Conservation (phyloP, 768 basidiomycete species). For the Leccinum subtestaceum region DNA sequence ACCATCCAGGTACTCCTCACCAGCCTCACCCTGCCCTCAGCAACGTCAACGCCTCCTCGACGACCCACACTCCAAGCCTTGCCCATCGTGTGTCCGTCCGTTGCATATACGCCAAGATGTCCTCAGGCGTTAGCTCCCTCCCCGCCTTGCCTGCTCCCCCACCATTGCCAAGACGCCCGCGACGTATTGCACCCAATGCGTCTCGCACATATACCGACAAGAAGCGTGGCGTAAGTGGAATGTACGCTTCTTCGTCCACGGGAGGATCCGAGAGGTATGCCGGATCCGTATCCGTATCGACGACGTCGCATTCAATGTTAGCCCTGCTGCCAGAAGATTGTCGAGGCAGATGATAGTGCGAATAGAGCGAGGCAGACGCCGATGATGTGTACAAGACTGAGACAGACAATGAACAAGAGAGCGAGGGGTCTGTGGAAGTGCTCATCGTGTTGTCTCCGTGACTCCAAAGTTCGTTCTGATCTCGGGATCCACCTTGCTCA, state of each 20-base stretch:
- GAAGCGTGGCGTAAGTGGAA: constrained; percentile 54
- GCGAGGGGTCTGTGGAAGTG: constrained; percentile 21
- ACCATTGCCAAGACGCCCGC: neutral
- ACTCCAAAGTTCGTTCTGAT: constrained; percentile 49
- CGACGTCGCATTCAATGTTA: neutral
- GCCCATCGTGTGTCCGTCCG: constrained; percentile 63
- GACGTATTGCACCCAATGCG: constrained; percentile 40
- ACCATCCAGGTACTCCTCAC: neutral
- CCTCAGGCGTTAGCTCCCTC: constrained; percentile 37
- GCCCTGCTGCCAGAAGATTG: neutral
- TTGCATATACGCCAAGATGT: constrained; percentile 45
- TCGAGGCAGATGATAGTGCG: constrained; percentile 25
- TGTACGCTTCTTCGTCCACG: constrained; percentile 56
- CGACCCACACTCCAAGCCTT: constrained; percentile 58
- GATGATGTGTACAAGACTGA: constrained; percentile 27
- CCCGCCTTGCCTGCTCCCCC: neutral
- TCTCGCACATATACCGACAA: constrained; percentile 47
- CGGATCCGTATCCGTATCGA: constrained; percentile 38
- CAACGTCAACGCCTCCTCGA: constrained; percentile 57
- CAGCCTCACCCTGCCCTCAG: constrained; percentile 3
- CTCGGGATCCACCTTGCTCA: neutral
- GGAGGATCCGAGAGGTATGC: constrained; percentile 60
- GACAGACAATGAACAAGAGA: constrained; percentile 22
- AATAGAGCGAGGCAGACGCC: constrained; percentile 23
- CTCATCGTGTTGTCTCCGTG: constrained; percentile 15